Evolutionary conservation across 2,329 filamentous ascomycete species (phyloP), one percentile per base, ranked within the genome.

Genomic region (Aureobasidium namibiae): DNA sequence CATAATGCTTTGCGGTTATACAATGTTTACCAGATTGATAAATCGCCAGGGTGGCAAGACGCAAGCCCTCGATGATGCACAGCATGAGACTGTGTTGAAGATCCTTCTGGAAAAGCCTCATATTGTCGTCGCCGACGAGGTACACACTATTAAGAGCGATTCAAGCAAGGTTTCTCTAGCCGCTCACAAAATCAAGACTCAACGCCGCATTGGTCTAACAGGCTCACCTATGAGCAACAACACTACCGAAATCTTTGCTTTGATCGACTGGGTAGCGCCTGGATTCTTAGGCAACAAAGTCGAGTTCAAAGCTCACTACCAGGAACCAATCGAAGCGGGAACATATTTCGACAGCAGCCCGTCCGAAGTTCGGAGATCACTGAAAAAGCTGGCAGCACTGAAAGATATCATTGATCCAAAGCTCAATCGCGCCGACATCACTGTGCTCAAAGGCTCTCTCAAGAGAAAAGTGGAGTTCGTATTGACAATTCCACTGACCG

Each of bases 211-310:
- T 63, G 92, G 90, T 6, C 77, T 96, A 62, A 95, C 91, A 0
- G 92, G 91, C 0, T 92, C 91, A 0, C 92, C 92, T 0, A 76
- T 96, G 54, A 85, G 89, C 4, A 96, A 96, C 68, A 88, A 90
- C 54, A 83, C 96, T 0, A 76, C 81, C 29, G 92, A 96, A 66
- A 95, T 95, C 67, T 90, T 86, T 67, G 76, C 85, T n/a, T 89
- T 95, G 83, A 87, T 96, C 60, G 82, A 92, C 63, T 96, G 90
- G 90, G 84, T 94, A 53, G 86, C 89, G 1, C 88, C 89, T 0
- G 83, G 83, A 24, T 96, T 89, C 68, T 78, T 96, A 2, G 90
- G 90, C 0, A 78, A 82, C 3, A 72, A 79, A 10, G 66, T 72
- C 0, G 86, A 92, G 66, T 96, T 96, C 70, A 80, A 78, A 21